phyloP scores from a whole-genome alignment of 139 green algal genomes.

The Spirogloea muscicola region DNA sequence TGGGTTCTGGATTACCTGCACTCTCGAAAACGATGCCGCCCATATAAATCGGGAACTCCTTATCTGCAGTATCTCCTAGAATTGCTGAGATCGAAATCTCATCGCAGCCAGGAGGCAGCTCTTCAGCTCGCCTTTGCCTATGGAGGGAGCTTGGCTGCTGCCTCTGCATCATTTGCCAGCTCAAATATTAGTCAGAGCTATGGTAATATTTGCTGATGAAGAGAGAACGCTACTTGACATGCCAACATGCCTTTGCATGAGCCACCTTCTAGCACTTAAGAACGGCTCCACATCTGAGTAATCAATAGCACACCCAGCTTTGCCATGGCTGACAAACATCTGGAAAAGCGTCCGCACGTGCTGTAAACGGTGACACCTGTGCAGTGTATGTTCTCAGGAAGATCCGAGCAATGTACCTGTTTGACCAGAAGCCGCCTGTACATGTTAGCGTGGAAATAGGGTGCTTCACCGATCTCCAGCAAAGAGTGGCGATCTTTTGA shows the following conservation, averaged over 20 bases:
- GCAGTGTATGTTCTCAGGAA: not conserved
- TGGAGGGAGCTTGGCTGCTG: slow-evolving; percentile 5
- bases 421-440: slow-evolving; percentile 22
- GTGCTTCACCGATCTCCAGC: slow-evolving; percentile 22
- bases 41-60: slow-evolving; percentile 38
- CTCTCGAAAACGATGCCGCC: not conserved
- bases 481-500: slow-evolving; percentile 29
- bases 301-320: not conserved
- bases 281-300: not conserved
- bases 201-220: not conserved
- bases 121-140: not conserved
- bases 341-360: not conserved
- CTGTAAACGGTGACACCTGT: not conserved
- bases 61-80: slow-evolving; percentile 9
- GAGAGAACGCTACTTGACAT: not conserved
- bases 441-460: slow-evolving; percentile 35
- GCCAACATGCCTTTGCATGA: not conserved
- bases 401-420: not conserved
- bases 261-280: not conserved
- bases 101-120: not conserved
- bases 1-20: no score
- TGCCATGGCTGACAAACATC: not conserved
- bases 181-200: not conserved
- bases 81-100: not conserved
- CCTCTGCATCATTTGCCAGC: not conserved